Base-by-base conservation (phyloP, 2,329 filamentous ascomycete genomes). In the Aspergillus thermomutatus region DNA sequence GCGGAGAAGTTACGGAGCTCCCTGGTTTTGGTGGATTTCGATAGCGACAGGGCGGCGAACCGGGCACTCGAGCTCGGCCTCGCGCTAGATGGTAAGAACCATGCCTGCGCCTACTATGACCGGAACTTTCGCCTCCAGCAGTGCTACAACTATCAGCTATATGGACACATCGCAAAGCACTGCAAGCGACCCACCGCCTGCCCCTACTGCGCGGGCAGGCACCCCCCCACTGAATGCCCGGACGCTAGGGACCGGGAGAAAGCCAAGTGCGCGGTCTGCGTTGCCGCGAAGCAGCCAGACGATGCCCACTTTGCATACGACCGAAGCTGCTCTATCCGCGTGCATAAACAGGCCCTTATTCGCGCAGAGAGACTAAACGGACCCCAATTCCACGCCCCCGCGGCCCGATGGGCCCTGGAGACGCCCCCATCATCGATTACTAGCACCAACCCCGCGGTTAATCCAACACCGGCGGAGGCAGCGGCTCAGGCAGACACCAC, bases 141-240 rank as follows among this genome's bases (percentile, higher is more conserved):
- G 14, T 52, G 25, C 50, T 52, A 27, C 23, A 52, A 52, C 50
- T 52, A 21, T 25, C 37, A 52, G 26, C 34, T n/a, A 45, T 52
- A 52, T 34, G 17, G 34, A 21, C 37, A 52, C 37, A 52, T 52
- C 25, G 34, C 50, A 25, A 10, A 25, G 41, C 10, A 52, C 34
- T 52, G 37, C 37, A 52, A 52, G 37, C 14, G 25, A 19, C 50
- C 34, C 19, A 26, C 50, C 25, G 23, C 23, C 23, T 45, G 37
- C 7, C 21, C 34, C 19, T 52, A 52, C 34, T 52, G 23, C 14
- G 34, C 26, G 8, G n/a, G 27, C 19, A n/a, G 21, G 17, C 37
- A 52, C 19, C 26, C 14, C 37, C 25, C 34, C 3, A 37, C 40
- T 21, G 17, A 27, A 1, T 52, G 37, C 3, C 50, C 37, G 10